Evolutionary conservation across 2,329 filamentous ascomycete species (phyloP).

Genomic region (Fonsecaea multimorphosa): DNA sequence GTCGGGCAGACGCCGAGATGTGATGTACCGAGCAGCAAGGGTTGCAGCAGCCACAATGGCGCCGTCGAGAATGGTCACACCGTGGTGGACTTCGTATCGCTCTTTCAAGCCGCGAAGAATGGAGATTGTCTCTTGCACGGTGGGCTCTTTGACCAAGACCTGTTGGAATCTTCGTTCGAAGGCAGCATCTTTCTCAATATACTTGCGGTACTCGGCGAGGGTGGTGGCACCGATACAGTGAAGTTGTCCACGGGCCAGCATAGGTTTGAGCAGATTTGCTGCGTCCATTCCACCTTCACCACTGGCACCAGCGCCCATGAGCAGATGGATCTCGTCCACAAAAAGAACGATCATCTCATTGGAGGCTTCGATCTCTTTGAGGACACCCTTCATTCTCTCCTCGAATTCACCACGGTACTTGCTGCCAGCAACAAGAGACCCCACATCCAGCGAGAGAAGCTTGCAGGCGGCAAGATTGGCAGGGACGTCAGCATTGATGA

Average conservation of each 20-base stretch:
- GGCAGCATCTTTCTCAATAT: constrained; percentile 97
- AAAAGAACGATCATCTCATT: constrained; percentile 98
- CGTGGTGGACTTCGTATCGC: constrained; percentile 96
- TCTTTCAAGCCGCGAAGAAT: constrained; percentile 99
- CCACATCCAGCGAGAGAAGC: constrained; percentile 92
- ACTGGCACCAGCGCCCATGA: constrained; percentile 95
- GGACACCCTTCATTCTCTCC: constrained; percentile 97
- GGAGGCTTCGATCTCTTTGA: constrained; percentile 94
- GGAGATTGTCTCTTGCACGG: constrained; percentile 86
- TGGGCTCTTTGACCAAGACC: constrained; percentile 93
- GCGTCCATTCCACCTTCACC: constrained; percentile 99
- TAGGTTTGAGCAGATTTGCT: constrained; percentile 95
- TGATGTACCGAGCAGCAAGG: constrained; percentile 91
- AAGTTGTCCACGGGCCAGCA: constrained; percentile 93
- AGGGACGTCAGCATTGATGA: constrained; percentile 95
- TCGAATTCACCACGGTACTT: constrained; percentile 99
- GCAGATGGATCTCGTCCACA: constrained; percentile 96
- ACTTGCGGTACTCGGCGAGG: constrained; percentile 93
- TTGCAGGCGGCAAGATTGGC: constrained; percentile 94
- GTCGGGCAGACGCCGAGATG: constrained; percentile 86
- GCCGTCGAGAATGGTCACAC: constrained; percentile 93
- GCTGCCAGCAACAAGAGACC: constrained; percentile 92
- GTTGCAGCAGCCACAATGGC: constrained; percentile 92
- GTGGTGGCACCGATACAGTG: constrained; percentile 99
- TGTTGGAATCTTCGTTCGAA: constrained; percentile 99